Evolutionary conservation across 2,329 filamentous ascomycete genomes (phyloP).

Genomic region (Botryotinia globosa): DNA sequence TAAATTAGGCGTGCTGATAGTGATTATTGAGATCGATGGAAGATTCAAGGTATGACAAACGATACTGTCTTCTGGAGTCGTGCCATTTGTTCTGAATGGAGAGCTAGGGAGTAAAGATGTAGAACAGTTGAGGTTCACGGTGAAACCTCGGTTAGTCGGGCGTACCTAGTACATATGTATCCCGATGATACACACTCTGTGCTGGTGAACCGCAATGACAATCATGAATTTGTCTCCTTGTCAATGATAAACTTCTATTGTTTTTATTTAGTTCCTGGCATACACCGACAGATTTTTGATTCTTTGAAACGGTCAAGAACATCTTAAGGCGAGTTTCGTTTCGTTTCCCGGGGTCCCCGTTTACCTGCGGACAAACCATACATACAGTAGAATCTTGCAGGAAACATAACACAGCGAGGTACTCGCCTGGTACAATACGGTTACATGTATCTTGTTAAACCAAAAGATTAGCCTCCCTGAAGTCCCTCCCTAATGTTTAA

Average conservation of each 20-base stretch:
- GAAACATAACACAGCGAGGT: neutral
- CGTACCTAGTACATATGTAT: neutral
- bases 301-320: neutral
- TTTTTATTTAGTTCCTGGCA: neutral
- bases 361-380: too few species aligned
- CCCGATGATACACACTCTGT: neutral
- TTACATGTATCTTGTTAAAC: neutral
- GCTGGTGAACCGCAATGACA: neutral
- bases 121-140: neutral
- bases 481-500: neutral
- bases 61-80: neutral
- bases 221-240: neutral
- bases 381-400: neutral
- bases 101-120: neutral
- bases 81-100: neutral
- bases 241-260: neutral
- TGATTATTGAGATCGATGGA: neutral
- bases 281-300: neutral
- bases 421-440: neutral
- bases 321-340: neutral
- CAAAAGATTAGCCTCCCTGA: neutral
- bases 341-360: too few species aligned
- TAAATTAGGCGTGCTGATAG: neutral
- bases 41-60: neutral
- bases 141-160: neutral